Evolutionary conservation across 495 filamentous ascomycete genomes (phyloP).

Genomic region (Lophiotrema nucula): DNA sequence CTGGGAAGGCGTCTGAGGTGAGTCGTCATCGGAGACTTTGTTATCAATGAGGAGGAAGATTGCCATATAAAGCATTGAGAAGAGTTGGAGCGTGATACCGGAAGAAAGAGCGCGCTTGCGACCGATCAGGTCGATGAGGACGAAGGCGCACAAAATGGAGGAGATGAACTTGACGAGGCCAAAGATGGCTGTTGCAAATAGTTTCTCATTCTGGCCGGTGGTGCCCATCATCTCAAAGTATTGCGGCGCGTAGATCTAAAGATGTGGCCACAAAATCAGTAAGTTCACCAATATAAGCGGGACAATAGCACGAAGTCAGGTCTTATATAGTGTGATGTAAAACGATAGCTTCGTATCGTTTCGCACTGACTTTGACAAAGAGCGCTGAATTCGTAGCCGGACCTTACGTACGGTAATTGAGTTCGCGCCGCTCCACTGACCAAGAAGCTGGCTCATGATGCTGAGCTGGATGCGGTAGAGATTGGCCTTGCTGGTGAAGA

Average conservation of each 20-base stretch:
- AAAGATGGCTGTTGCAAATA: conserved; percentile 68
- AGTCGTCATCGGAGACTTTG: conserved; percentile 17
- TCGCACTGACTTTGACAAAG: too few relatives aligned
- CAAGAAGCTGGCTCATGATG: conserved; percentile 59
- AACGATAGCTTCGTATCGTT: not conserved
- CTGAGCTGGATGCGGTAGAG: conserved; percentile 63
- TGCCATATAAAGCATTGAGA: conserved; percentile 69
- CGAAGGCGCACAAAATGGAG: conserved; percentile 63
- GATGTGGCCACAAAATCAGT: conserved; percentile 47
- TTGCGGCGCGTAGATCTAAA: conserved; percentile 59
- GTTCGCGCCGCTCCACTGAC: conserved; percentile 66
- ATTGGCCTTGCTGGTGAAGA: conserved; percentile 59
- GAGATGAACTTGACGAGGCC: conserved; percentile 68
- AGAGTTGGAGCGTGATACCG: conserved; percentile 61
- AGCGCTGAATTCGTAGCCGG: too few relatives aligned
- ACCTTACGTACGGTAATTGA: too few relatives aligned
- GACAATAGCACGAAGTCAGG: too few relatives aligned
- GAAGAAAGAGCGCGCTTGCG: conserved; percentile 66
- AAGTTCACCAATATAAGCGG: conserved; percentile 7
- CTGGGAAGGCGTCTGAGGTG: conserved; percentile 15
- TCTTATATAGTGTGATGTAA: not conserved
- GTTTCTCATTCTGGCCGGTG: conserved; percentile 58
- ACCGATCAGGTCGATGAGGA: conserved; percentile 72
- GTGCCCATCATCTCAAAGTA: conserved; percentile 66
- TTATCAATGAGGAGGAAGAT: conserved; percentile 51